Evolutionary conservation across 805 yeast genomes (phyloP).

Genomic region (Barnettozyma sucrosica): DNA sequence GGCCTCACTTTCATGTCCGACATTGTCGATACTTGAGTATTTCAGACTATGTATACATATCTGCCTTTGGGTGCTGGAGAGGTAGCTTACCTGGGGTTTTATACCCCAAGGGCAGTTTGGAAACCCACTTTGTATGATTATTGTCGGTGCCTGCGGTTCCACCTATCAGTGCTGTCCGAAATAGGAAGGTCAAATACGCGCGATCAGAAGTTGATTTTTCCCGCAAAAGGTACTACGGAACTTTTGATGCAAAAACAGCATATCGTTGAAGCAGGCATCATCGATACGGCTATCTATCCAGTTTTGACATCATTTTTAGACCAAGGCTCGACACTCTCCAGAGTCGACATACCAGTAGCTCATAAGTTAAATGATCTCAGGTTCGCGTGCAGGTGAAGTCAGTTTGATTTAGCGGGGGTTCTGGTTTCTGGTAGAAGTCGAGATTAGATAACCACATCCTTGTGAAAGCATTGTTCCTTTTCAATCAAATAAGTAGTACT

Average conservation of each 20-base stretch:
- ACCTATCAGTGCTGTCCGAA: not conserved
- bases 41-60: too few species aligned
- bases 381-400: not conserved
- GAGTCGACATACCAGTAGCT: too few species aligned
- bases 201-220: not conserved
- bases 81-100: not conserved
- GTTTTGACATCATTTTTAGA: not conserved
- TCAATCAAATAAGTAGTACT: too few species aligned
- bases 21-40: not conserved
- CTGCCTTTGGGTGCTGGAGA: too few species aligned
- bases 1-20: slow-evolving; percentile 3
- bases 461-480: too few species aligned
- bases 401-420: not conserved
- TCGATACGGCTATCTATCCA: not conserved
- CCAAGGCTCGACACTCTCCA: too few species aligned
- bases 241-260: not conserved
- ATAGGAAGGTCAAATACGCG: slow-evolving; percentile 4
- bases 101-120: not conserved
- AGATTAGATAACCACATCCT: not conserved
- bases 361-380: not conserved
- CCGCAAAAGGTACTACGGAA: not conserved
- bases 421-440: not conserved
- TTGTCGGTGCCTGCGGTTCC: not conserved
- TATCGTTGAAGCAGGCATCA: not conserved
- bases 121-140: not conserved